Base-by-base conservation (phyloP, 2,329 filamentous ascomycete species). In the Pseudocercospora macadamiae region DNA sequence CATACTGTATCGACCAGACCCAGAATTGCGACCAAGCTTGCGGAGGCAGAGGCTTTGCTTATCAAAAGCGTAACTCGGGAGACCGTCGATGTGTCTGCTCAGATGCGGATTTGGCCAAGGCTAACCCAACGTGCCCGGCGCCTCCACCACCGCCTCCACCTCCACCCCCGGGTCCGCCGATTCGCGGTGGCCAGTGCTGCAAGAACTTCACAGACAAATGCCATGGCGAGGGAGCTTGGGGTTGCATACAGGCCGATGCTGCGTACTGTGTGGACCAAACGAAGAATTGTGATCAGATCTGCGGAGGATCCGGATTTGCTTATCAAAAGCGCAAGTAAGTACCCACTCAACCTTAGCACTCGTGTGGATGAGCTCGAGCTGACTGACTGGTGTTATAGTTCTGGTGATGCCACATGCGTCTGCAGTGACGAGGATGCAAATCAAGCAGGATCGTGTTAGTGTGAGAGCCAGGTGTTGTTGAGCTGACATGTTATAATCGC, bases 251-350 rank as follows among this genome's bases (percentile, higher is more conserved):
- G 18, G 21, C 28, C 45, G 45, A 23, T 16, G 45, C 21, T 25
- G 21, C 45, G 28, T 26, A 49, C 12, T 49, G 45, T 28, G 45
- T 49, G 3, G 45, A 49, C 23, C 45, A 49, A 23, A 49, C 45
- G 23, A 23, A 49, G 10, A 28, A 16, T 28, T 49, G 45, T 49
- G 45, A 49, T 28, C 8, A 26, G 8, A 28, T 28, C 5, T 49
- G 45, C 12, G 45, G 45, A 16, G 45, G 45, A 9, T 49, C 45
- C 5, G 45, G 45, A n/a, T 49, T 26, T 28, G 45, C 45, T 23
- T 49, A 49, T 26, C 18, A 26, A 23, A 49, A 49, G 23, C n/a
- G 28, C 23, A 49, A 49, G 45, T 49, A 28, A 25, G 45, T 49
- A 28, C 18, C 28, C n/a, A 25, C 45, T 26, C 23, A 10, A 28